Conservation (phyloP, 768 basidiomycete species). For the Paxillus rubicundulus region DNA sequence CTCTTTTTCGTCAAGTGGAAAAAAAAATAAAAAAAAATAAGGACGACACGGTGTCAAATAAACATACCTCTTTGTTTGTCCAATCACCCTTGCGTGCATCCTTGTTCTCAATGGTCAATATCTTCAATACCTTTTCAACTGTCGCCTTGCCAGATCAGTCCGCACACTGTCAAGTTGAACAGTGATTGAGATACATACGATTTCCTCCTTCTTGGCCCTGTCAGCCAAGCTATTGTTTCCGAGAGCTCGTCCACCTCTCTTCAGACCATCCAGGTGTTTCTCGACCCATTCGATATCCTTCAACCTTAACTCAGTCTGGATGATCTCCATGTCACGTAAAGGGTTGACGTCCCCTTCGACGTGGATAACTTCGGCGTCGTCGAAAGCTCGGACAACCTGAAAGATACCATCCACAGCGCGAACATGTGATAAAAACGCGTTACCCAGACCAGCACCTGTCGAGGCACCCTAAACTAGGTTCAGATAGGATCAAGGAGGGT, state of each 20-base stretch:
- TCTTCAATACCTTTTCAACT: slow-evolving; percentile 81
- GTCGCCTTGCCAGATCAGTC: slow-evolving; percentile 52
- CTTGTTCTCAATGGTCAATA: slow-evolving; percentile 74
- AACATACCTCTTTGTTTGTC: slow-evolving; percentile 92
- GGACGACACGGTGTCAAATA: not conserved
- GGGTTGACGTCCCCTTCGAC: slow-evolving; percentile 99
- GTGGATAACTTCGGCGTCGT: slow-evolving; percentile 98
- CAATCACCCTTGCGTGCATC: slow-evolving; percentile 93
- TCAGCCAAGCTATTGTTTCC: slow-evolving; percentile 82
- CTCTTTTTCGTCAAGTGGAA: slow-evolving; percentile 71
- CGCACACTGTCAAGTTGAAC: slow-evolving; percentile 4
- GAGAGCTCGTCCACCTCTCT: slow-evolving; percentile 69
- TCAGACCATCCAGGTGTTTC: slow-evolving; percentile 78
- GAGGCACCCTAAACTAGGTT: slow-evolving; percentile 72
- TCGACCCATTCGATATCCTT: slow-evolving; percentile 99
- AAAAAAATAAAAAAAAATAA: slow-evolving; percentile 12
- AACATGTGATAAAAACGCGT: slow-evolving; percentile 96
- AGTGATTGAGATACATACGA: slow-evolving; percentile 47
- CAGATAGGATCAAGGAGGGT: slow-evolving; percentile 11
- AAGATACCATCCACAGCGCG: slow-evolving; percentile 99
- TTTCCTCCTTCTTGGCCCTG: slow-evolving; percentile 95
- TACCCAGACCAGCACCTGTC: slow-evolving; percentile 96
- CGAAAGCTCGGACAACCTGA: slow-evolving; percentile 96
- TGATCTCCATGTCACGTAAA: slow-evolving; percentile 95
- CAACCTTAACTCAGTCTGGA: slow-evolving; percentile 86